Percentiles rank a stretch among this genome's conserved stretches.
Conservation (phyloP, 2,329 filamentous ascomycete species). For the Sporothrix curviconia region DNA sequence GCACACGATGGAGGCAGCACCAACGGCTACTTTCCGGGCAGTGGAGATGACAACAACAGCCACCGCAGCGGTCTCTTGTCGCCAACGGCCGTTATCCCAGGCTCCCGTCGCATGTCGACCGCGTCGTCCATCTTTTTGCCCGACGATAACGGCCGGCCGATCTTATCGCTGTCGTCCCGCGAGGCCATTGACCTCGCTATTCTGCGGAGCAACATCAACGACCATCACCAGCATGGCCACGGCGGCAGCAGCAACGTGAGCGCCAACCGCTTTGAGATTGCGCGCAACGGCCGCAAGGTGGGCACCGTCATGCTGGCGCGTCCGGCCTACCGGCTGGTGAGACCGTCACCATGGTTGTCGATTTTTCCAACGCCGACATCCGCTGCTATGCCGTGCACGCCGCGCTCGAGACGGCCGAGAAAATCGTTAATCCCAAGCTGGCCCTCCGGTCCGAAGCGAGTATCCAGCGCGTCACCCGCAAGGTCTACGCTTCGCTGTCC, state of each 20-base stretch:
- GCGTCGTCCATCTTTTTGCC: constrained; percentile 16
- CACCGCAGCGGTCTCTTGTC: constrained; percentile 54
- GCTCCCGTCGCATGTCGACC: constrained; percentile 49
- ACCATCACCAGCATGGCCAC: constrained; percentile 22
- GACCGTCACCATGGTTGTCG: constrained; percentile 73
- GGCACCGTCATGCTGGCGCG: constrained; percentile 84
- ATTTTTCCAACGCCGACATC: constrained; percentile 71
- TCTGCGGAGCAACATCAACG: constrained; percentile 66
- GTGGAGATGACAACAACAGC: constrained; percentile 32
- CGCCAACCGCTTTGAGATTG: constrained; percentile 91
- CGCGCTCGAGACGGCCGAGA: constrained; percentile 80
- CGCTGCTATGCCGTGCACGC: constrained; percentile 81
- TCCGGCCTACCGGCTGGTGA: constrained; percentile 83
- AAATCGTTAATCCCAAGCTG: constrained; percentile 70
- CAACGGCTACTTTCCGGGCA: constrained; percentile 40
- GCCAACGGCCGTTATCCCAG: constrained; percentile 52
- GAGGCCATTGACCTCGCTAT: constrained; percentile 91
- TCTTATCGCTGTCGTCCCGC: constrained; percentile 59
- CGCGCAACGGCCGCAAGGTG: constrained; percentile 83
- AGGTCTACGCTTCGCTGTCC: constrained; percentile 68
- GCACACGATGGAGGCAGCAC: neutral
- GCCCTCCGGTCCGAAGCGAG: constrained; percentile 80
- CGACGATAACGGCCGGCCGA: constrained; percentile 27
- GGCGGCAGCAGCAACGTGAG: constrained; percentile 45
- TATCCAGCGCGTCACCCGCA: constrained; percentile 79